A percentile compares a stretch with the other conserved stretches of the same genome.
phyloP scores from a whole-genome alignment of 73 alveolate species.

The Stentor roeselii region DNA sequence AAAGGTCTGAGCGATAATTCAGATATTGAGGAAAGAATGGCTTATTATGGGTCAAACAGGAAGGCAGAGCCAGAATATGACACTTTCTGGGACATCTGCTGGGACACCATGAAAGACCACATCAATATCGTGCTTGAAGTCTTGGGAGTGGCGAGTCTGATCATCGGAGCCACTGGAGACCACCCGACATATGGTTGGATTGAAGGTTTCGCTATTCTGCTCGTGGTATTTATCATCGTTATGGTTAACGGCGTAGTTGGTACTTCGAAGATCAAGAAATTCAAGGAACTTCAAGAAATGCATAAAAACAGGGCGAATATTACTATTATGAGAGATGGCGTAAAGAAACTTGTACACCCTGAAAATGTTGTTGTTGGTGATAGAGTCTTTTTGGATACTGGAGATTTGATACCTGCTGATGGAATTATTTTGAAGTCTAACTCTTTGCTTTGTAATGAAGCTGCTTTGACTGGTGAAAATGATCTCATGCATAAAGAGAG shows the following conservation, averaged over 20 bases:
- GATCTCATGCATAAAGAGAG: constrained; percentile 63
- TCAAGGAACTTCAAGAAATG: constrained; percentile 31
- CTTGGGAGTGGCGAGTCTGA: constrained; percentile 66
- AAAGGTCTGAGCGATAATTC: constrained; percentile 33
- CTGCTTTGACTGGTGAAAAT: constrained; percentile 93
- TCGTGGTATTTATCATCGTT: constrained; percentile 69
- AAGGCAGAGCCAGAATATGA: constrained; percentile 29
- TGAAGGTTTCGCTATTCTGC: constrained; percentile 77
- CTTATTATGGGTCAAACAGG: constrained; percentile 34
- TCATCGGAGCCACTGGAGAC: constrained; percentile 61
- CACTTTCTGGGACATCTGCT: constrained; percentile 40
- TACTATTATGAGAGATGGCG: constrained; percentile 78
- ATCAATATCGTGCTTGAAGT: constrained; percentile 67
- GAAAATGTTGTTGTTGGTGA: constrained; percentile 85
- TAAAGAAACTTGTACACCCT: constrained; percentile 44
- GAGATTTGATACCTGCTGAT: constrained; percentile 89
- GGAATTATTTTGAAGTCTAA: constrained; percentile 68
- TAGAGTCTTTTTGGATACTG: constrained; percentile 69
- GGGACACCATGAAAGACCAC: constrained; percentile 69
- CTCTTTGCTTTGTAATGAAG: constrained; percentile 81
- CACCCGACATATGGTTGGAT: constrained; percentile 80
- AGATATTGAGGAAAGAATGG: constrained; percentile 25
- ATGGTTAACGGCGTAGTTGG: constrained; percentile 62
- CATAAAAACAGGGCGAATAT: constrained; percentile 46
- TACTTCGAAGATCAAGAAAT: constrained; percentile 50